A percentile compares a stretch with the other conserved stretches of the same genome.
Evolutionary conservation across 129 eudicot species (phyloP).

Genomic region (Centaurea solstitialis): DNA sequence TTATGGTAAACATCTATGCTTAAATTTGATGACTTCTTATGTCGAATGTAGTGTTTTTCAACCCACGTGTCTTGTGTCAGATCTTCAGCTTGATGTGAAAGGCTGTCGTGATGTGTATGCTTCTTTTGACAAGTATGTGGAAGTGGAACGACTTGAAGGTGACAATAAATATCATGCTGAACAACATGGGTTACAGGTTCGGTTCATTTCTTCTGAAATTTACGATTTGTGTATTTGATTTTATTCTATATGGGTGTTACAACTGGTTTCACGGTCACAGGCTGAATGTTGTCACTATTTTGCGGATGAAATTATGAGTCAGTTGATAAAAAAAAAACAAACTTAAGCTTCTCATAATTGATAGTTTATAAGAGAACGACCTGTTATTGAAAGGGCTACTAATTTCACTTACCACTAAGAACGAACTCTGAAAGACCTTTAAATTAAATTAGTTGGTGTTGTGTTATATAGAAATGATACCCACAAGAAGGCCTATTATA

Average conservation of each 20-base stretch:
- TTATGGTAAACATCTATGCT: conserved; percentile 44
- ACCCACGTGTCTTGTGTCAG: conserved; percentile 33
- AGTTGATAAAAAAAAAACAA: not conserved
- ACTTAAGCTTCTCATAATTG: not conserved
- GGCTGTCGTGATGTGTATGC: conserved; percentile 44
- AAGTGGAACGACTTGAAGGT: conserved; percentile 75
- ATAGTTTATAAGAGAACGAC: not conserved
- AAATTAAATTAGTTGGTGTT: not conserved
- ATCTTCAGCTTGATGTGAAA: conserved; percentile 85
- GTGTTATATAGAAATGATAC: not conserved
- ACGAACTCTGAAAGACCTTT: not conserved
- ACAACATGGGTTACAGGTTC: conserved; percentile 72
- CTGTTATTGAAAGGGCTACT: not conserved
- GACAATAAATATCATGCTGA: conserved; percentile 79
- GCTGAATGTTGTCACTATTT: not conserved
- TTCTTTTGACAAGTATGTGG: conserved; percentile 75
- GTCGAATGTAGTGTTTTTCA: not conserved
- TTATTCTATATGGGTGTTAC: not conserved
- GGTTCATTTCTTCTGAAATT: conserved; percentile 1
- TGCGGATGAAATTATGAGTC: not conserved
- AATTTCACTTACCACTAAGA: not conserved
- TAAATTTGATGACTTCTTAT: not conserved
- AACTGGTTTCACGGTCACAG: conserved; percentile 1
- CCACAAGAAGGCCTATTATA: not conserved
- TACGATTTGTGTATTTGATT: not conserved